Evolutionary conservation across 2,329 filamentous ascomycete species (phyloP).

Genomic region (Fusarium sp.): DNA sequence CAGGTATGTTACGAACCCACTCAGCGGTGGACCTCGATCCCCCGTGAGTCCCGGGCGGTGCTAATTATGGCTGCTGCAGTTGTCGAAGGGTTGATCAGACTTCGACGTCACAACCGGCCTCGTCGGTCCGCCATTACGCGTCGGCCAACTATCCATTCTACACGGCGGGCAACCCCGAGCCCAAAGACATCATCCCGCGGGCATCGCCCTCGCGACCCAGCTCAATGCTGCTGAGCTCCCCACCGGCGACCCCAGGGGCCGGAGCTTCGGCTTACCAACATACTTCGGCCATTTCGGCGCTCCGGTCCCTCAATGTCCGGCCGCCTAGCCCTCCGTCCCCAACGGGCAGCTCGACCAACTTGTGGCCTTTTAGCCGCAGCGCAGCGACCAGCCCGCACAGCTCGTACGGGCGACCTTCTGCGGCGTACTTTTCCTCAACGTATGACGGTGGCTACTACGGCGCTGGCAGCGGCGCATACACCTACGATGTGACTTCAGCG

Average conservation of each 20-base stretch:
- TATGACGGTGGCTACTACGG: conserved; percentile 60
- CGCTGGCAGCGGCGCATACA: conserved; percentile 51
- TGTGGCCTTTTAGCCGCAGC: conserved; percentile 68
- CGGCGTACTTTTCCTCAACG: conserved; percentile 63
- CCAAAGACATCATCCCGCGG: conserved; percentile 72
- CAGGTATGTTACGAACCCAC: conserved; percentile 58
- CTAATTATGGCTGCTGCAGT: conserved; percentile 50
- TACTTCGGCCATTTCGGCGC: conserved; percentile 66
- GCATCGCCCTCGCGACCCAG: conserved; percentile 72
- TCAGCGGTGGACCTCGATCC: conserved; percentile 29
- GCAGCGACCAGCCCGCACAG: conserved; percentile 64
- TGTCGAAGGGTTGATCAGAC: conserved; percentile 67
- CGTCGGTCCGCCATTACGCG: conserved; percentile 48
- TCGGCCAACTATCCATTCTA: conserved; percentile 59
- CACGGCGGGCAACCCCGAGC: conserved; percentile 61
- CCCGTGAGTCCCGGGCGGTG: conserved; percentile 23
- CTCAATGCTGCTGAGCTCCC: conserved; percentile 66
- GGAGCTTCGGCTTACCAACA: conserved; percentile 51
- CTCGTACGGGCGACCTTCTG: conserved; percentile 60
- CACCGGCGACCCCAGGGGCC: conserved; percentile 60
- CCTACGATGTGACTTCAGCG: conserved; percentile 48
- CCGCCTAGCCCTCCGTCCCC: conserved; percentile 69
- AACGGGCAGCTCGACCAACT: conserved; percentile 54
- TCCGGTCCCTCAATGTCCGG: conserved; percentile 66
- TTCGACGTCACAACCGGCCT: conserved; percentile 46